Percentiles rank a stretch among this genome's conserved stretches.
Evolutionary conservation across 768 basidiomycete species (phyloP).

Genomic region (Tubosaeta sp.): DNA sequence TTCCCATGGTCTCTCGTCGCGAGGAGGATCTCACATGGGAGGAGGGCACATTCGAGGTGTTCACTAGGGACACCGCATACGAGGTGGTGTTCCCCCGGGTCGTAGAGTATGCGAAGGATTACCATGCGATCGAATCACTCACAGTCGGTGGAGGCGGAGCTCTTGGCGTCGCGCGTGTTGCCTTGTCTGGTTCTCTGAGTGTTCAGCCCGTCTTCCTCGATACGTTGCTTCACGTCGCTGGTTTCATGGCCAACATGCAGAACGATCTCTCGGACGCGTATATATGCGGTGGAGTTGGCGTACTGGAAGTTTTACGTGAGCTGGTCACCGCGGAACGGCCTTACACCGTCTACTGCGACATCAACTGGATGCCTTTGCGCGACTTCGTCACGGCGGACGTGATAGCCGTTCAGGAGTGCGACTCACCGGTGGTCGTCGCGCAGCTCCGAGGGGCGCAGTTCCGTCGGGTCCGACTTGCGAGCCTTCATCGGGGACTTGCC

Average conservation of each 20-base stretch:
- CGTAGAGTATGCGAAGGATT: slow-evolving; percentile 56
- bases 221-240: slow-evolving; percentile 63
- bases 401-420: slow-evolving; percentile 41
- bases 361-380: slow-evolving; percentile 39
- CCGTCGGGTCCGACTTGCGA: slow-evolving; percentile 47
- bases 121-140: slow-evolving; percentile 55
- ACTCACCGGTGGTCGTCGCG: slow-evolving; percentile 45
- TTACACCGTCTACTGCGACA: slow-evolving; percentile 52
- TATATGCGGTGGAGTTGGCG: slow-evolving; percentile 56
- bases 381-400: slow-evolving; percentile 48
- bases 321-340: slow-evolving; percentile 36
- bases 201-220: slow-evolving; percentile 60
- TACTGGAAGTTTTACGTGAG: slow-evolving; percentile 44
- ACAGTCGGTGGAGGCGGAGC: slow-evolving; percentile 44
- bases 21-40: slow-evolving; percentile 29
- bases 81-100: slow-evolving; percentile 66
- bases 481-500: slow-evolving; percentile 44
- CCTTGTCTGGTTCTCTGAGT: slow-evolving; percentile 39
- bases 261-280: slow-evolving; percentile 49
- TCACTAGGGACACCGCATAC: slow-evolving; percentile 55
- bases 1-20: slow-evolving; percentile 34
- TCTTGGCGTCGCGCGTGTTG: slow-evolving; percentile 50
- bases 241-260: slow-evolving; percentile 63
- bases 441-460: slow-evolving; percentile 56
- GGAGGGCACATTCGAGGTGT: slow-evolving; percentile 38